Evolutionary conservation across 2,329 filamentous ascomycete genomes (phyloP).

Genomic region (Achaetomium macrosporum): DNA sequence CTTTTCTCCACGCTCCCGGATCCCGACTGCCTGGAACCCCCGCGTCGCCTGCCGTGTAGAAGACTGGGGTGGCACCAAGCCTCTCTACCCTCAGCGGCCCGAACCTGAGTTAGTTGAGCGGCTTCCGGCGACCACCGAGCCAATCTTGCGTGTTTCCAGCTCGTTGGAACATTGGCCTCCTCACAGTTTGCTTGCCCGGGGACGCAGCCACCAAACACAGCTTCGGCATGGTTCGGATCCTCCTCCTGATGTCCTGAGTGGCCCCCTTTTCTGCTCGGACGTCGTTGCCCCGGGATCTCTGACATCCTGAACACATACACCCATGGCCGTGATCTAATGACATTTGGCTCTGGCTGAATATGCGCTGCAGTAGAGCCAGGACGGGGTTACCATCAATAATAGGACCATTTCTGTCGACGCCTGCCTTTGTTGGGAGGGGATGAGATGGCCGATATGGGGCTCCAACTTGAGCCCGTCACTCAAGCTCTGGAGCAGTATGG

Average conservation of each 20-base stretch:
- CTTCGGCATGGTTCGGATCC: not conserved
- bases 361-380: constrained; percentile 13
- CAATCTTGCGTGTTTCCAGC: not conserved
- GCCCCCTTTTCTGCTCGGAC: not conserved
- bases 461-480: constrained; percentile 25
- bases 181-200: not conserved
- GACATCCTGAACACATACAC: not conserved
- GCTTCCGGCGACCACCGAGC: not conserved
- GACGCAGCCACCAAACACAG: not conserved
- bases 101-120: not conserved
- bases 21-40: constrained; percentile 20
- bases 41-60: constrained; percentile 7
- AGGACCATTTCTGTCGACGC: constrained; percentile 1
- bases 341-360: constrained; percentile 4
- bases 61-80: constrained; percentile 5
- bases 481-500: constrained; percentile 24
- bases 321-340: not conserved
- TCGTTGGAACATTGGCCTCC: not conserved
- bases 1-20: constrained; percentile 8
- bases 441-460: constrained; percentile 23
- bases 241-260: not conserved
- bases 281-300: not conserved
- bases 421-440: not conserved
- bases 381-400: not conserved
- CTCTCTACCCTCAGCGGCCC: not conserved